Percentiles rank a stretch among this genome's conserved stretches.
phyloP scores from a whole-genome alignment of 768 basidiomycete genomes.

The Termitomyces sp. region DNA sequence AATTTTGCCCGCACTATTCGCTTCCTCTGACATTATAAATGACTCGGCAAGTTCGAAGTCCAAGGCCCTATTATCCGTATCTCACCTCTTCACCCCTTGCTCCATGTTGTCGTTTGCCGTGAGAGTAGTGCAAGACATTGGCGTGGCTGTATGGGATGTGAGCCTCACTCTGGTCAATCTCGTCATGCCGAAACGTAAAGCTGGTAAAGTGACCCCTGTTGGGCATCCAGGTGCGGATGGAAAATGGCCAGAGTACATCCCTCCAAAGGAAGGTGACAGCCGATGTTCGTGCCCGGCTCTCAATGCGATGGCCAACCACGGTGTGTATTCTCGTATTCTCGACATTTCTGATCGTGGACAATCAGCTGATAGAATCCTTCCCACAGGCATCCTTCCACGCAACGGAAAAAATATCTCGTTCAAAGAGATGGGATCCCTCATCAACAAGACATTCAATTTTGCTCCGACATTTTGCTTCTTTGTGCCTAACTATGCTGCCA shows the following conservation, averaged over 20 bases:
- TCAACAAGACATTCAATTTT: constrained; percentile 65
- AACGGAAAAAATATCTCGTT: constrained; percentile 69
- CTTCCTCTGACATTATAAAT: constrained; percentile 10
- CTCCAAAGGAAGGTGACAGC: constrained; percentile 59
- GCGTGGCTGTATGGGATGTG: constrained; percentile 46
- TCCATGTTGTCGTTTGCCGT: constrained; percentile 26
- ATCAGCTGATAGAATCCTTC: neutral
- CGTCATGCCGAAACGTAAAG: constrained; percentile 39
- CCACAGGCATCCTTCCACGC: constrained; percentile 58
- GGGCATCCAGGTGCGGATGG: constrained; percentile 55
- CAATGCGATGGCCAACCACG: constrained; percentile 82
- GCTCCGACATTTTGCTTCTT: constrained; percentile 60
- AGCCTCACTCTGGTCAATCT: constrained; percentile 46
- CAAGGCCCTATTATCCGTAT: neutral
- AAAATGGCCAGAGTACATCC: constrained; percentile 61
- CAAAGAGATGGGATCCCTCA: constrained; percentile 32
- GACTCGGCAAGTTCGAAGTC: too few relatives aligned
- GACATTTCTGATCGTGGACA: neutral
- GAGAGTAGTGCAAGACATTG: constrained; percentile 20
- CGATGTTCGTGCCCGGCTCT: constrained; percentile 55
- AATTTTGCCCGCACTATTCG: constrained; percentile 2
- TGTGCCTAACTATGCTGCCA: constrained; percentile 56
- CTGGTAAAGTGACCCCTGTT: constrained; percentile 50
- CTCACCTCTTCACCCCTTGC: neutral
- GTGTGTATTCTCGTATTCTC: constrained; percentile 30